Evolutionary conservation across 768 basidiomycete genomes (phyloP).

Genomic region (Lactifluus rugatus): DNA sequence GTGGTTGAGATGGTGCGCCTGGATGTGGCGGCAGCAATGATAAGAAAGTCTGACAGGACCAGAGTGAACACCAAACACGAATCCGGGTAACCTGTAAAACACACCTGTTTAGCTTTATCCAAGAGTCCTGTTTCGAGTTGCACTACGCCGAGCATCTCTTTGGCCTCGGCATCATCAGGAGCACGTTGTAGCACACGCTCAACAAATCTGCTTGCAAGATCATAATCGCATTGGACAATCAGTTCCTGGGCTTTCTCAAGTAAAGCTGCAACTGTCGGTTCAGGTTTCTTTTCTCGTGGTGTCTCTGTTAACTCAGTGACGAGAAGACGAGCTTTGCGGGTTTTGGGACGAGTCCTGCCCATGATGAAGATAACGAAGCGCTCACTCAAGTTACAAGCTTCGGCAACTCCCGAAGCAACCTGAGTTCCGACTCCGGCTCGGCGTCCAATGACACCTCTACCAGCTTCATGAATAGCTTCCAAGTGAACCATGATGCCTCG

Average conservation of each 20-base stretch:
- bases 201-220: conserved; percentile 66
- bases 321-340: conserved; percentile 22
- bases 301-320: conserved; percentile 26
- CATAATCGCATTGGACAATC: conserved; percentile 76
- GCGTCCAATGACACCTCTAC: too few relatives aligned
- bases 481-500: conserved; percentile 21
- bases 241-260: conserved; percentile 74
- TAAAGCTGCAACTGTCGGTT: conserved; percentile 33
- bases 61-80: background rate
- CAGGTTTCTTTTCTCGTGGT: conserved; percentile 28
- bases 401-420: background rate
- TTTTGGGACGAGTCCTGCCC: conserved; percentile 28
- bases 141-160: conserved; percentile 71
- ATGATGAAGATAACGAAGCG: too few relatives aligned
- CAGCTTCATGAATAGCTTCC: conserved; percentile 9
- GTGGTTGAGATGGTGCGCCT: conserved; percentile 47
- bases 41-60: conserved; percentile 45
- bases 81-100: conserved; percentile 10
- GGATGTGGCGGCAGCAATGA: conserved; percentile 51
- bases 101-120: conserved; percentile 59
- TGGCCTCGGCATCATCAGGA: conserved; percentile 53
- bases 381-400: too few relatives aligned
- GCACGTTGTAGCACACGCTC: conserved; percentile 57
- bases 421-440: background rate
- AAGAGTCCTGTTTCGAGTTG: conserved; percentile 74